Evolutionary conservation across 1,284 basidiomycete genomes (phyloP).

Genomic region (Apiotrichum siamense): DNA sequence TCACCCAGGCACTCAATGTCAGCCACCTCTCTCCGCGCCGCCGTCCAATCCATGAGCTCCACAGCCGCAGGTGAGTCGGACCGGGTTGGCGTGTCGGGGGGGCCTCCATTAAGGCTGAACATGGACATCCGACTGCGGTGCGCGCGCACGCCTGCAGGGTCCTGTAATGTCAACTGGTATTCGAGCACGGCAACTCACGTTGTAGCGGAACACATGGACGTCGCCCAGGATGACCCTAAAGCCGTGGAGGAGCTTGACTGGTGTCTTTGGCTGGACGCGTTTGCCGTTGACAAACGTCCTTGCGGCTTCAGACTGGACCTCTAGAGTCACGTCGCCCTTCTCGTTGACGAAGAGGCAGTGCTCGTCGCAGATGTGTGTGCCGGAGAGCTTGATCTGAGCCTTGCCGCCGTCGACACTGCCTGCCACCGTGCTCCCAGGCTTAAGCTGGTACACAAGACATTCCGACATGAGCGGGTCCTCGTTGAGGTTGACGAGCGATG

Average conservation of each 20-base stretch:
- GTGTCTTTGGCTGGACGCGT: conserved; percentile 8
- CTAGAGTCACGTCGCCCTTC: conserved; percentile 76
- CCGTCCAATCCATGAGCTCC: conserved; percentile 85
- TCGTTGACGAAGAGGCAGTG: conserved; percentile 87
- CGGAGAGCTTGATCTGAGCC: conserved; percentile 87
- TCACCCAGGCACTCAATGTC: conserved; percentile 83
- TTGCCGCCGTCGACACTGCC: conserved; percentile 74
- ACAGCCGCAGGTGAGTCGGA: conserved; percentile 46
- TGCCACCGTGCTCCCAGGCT: conserved; percentile 76
- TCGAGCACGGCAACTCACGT: conserved; percentile 51
- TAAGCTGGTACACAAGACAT: conserved; percentile 92
- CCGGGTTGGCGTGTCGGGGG: conserved; percentile 50
- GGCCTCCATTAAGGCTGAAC: conserved; percentile 6
- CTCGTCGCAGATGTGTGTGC: conserved; percentile 81
- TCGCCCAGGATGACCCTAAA: conserved; percentile 96
- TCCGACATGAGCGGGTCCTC: conserved; percentile 57
- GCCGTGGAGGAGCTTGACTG: conserved; percentile 59
- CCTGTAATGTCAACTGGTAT: conserved; percentile 13
- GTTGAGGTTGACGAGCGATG: conserved; percentile 92
- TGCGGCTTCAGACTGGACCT: conserved; percentile 63
- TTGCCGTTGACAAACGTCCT: conserved; percentile 54
- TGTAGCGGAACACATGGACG: conserved; percentile 96
- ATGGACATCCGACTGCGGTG: conserved; percentile 43
- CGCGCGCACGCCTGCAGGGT: conserved; percentile 84
- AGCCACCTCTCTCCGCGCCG: conserved; percentile 85